phyloP scores from a whole-genome alignment of 2,329 filamentous ascomycete species.

The Colletotrichum coccodes region DNA sequence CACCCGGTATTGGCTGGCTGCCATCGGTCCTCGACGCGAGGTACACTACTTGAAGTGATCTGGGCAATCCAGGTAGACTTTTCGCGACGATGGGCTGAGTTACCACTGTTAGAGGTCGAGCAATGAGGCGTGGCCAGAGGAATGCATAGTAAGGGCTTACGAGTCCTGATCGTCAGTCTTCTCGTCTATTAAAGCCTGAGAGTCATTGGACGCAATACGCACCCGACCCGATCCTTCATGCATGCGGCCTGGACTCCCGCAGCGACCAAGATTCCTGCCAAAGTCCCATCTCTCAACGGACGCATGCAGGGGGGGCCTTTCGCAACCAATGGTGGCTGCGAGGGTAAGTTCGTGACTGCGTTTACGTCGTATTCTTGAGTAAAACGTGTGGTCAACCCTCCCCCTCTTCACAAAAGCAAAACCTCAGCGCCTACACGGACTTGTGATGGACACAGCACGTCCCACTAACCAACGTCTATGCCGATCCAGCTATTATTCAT shows the following conservation, averaged over 20 bases:
- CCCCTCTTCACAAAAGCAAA: not conserved
- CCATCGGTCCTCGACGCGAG: too few species aligned
- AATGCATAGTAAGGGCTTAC: not conserved
- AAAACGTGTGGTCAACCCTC: not conserved
- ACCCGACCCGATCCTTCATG: not conserved
- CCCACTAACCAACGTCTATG: not conserved
- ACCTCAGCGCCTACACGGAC: not conserved
- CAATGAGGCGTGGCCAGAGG: not conserved
- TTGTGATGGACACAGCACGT: not conserved
- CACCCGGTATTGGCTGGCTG: not conserved
- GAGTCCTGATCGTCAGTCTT: not conserved
- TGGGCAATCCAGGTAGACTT: too few species aligned
- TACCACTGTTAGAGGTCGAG: not conserved
- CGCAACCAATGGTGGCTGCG: not conserved
- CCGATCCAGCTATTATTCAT: too few species aligned
- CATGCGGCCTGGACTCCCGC: not conserved
- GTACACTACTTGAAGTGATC: not conserved
- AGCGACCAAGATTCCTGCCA: not conserved
- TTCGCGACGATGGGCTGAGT: not conserved
- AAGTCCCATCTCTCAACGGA: not conserved
- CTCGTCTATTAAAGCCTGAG: not conserved
- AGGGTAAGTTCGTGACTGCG: not conserved
- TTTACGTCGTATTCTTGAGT: not conserved
- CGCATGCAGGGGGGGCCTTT: not conserved
- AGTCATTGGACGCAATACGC: conserved; percentile 2